Base-by-base conservation (phyloP, 371 early-diverging fungal genomes). In the Mortierella sp. region DNA sequence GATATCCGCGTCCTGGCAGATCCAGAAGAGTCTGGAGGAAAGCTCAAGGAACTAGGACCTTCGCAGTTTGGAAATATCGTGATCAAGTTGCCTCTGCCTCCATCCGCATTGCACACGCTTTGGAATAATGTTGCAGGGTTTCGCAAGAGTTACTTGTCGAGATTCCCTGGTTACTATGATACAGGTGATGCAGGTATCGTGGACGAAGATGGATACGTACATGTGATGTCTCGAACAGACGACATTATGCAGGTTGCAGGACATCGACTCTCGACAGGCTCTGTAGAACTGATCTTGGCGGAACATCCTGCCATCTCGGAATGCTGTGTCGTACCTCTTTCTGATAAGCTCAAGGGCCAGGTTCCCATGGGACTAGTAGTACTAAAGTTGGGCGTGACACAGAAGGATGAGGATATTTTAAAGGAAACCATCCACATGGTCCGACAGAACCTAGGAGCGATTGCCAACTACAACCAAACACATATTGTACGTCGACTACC, bases 201-300 rank as follows among this genome's bases (percentile, higher is more conserved):
- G 51, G 96, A 94, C 75, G 84, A 87, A 32, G 89, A 93, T 56
- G 94, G 94, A 34, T 92, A 93, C 81, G 90, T 94, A 15, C 89
- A 92, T 64, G 87, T 96, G 32, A 88, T 95, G 89, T 93, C 95
- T 40, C 88, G 98, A 57, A 95, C 94, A 19, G 97, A 97, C 80
- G 98, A 98, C 70, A 93, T 97, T 47, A 93, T 98, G 70, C 97
- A 98, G 74, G 93, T 96, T 0, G 96, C 97, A 1, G 97, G 96
- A 7, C 98, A 98, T 76, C 92, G 98, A 15, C 83, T 98, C 1
- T 94, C 94, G n/a, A 95, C 97, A 0, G 96, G 96, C 5, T 94
- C 94, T 0, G 93, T 97, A 40, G 98, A 98, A 82, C 91, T 94
- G 74, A 91, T 94, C 7, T 83, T 94, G 3, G 87, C 91, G 19